phyloP scores from a whole-genome alignment of 768 basidiomycete species.

The Albatrellus ellisii region DNA sequence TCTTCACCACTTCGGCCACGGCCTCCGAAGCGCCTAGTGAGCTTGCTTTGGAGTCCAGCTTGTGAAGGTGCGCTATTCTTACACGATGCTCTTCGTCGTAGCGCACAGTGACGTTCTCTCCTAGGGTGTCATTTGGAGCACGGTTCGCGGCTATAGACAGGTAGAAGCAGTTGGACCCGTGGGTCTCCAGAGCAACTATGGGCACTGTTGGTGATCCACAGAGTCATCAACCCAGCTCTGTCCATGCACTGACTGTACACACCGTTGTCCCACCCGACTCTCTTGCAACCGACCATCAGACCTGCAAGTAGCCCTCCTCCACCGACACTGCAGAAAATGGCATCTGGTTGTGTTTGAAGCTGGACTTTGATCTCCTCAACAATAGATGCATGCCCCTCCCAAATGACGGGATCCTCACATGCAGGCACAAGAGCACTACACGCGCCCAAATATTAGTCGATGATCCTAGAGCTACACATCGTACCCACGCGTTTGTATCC shows the following conservation, averaged over 20 bases:
- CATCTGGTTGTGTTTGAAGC: slow-evolving; percentile 41
- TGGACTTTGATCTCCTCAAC: slow-evolving; percentile 48
- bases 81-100: slow-evolving; percentile 32
- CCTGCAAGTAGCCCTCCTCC: slow-evolving; percentile 65
- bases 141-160: slow-evolving; percentile 51
- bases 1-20: slow-evolving; percentile 40
- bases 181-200: slow-evolving; percentile 54
- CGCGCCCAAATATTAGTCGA: neutral
- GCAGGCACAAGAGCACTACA: slow-evolving; percentile 54
- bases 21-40: slow-evolving; percentile 64
- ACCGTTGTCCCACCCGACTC: slow-evolving; percentile 61
- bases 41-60: slow-evolving; percentile 50
- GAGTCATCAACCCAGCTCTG: neutral
- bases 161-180: slow-evolving; percentile 64
- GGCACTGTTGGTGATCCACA: slow-evolving; percentile 30
- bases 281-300: slow-evolving; percentile 50
- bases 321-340: slow-evolving; percentile 69
- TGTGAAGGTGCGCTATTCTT: slow-evolving; percentile 40
- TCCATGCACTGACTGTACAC: slow-evolving; percentile 1
- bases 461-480: neutral
- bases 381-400: slow-evolving; percentile 73
- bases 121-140: slow-evolving; percentile 20
- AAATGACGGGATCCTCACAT: slow-evolving; percentile 54
- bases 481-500: slow-evolving; percentile 40
- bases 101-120: slow-evolving; percentile 29